Conservation (phyloP, 257 asterid genomes). For the Paulownia fortunei region DNA sequence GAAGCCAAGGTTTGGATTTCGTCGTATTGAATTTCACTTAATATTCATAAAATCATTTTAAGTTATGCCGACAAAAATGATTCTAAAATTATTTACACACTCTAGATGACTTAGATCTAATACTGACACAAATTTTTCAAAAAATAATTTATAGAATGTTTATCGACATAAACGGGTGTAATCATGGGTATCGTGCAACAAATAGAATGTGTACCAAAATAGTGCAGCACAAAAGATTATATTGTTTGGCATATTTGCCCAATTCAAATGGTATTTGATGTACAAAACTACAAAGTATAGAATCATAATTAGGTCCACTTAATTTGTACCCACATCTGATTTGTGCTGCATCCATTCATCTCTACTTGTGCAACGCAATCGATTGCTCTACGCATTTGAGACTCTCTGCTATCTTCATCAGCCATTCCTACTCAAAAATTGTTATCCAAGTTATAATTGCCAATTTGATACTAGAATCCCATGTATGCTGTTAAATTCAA, state of each 20-base stretch:
- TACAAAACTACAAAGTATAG: neutral
- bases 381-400: constrained; percentile 16
- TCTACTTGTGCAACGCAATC: constrained; percentile 19
- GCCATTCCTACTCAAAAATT: neutral
- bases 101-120: no score
- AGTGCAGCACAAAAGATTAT: neutral
- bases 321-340: neutral
- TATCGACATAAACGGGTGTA: neutral
- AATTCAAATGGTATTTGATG: constrained; percentile 12
- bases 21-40: neutral
- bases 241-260: neutral
- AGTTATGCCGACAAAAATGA: neutral
- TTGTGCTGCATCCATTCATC: constrained; percentile 18
- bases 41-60: neutral
- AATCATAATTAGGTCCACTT: constrained; percentile 17
- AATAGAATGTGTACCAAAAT: neutral
- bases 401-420: constrained; percentile 8
- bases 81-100: no score
- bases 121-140: no score
- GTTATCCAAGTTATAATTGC: neutral
- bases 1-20: no score
- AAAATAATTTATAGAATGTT: no score
- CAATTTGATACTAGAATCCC: constrained; percentile 7
- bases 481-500: constrained; percentile 14
- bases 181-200: neutral